phyloP scores from a whole-genome alignment of 1,284 basidiomycete genomes.

The Moniliophthora roreri region DNA sequence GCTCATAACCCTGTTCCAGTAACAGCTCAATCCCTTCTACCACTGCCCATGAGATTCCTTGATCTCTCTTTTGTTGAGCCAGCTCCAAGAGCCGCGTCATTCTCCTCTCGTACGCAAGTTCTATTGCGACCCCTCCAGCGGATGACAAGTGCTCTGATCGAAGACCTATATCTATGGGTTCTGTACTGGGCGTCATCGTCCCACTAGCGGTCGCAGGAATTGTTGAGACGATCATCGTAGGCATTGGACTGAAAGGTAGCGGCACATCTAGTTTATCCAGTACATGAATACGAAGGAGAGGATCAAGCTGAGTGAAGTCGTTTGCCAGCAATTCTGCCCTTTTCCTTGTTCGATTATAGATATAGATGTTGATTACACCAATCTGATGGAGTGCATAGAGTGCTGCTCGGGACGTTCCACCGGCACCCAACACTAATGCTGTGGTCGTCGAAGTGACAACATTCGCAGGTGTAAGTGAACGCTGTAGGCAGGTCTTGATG shows the following conservation, averaged over 20 bases:
- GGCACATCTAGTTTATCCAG: conserved; percentile 20
- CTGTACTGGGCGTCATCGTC: not conserved
- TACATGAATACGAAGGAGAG: conserved; percentile 20
- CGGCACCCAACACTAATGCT: conserved; percentile 87
- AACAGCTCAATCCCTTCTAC: conserved; percentile 27
- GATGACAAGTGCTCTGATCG: conserved; percentile 17
- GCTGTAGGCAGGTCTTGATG: conserved; percentile 56
- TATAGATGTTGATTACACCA: conserved; percentile 68
- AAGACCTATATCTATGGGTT: conserved; percentile 19
- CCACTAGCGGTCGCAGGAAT: conserved; percentile 20
- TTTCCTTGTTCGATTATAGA: conserved; percentile 43
- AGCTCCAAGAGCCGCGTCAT: conserved; percentile 22
- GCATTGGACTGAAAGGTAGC: conserved; percentile 21
- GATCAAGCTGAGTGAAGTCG: conserved; percentile 23
- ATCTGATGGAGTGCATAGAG: conserved; percentile 82
- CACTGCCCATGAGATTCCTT: conserved; percentile 22
- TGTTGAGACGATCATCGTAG: conserved; percentile 27
- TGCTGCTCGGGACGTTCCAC: conserved; percentile 90
- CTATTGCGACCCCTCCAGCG: conserved; percentile 23
- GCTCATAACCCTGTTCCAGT: conserved; percentile 27
- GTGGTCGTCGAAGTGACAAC: conserved; percentile 30
- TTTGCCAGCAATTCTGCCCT: conserved; percentile 24
- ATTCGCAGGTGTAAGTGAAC: conserved; percentile 23
- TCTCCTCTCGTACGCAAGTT: conserved; percentile 24
- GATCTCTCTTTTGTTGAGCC: conserved; percentile 20